These are phyloP conservation scores for Talaromyces stipitatus DNA, from an alignment of 495 filamentous ascomycete species.

Conservation along the genomic window DNA sequence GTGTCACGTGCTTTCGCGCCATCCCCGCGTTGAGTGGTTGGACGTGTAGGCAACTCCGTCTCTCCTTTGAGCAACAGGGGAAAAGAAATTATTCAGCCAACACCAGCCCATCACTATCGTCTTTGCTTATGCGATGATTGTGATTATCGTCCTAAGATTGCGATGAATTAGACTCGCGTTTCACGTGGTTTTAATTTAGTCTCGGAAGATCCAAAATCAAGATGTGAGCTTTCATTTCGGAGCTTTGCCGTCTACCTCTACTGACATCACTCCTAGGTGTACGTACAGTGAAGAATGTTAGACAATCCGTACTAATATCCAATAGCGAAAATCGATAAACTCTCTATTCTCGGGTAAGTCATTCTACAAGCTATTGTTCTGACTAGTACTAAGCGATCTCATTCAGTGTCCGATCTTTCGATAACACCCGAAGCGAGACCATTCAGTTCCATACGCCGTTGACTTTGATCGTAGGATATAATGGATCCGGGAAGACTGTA, in stretches of 20 bases:
- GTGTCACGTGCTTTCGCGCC: slow-evolving; percentile 7
- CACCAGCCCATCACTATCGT: not conserved
- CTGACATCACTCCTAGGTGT: slow-evolving; percentile 22
- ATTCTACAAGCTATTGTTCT: not conserved
- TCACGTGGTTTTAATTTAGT: not conserved
- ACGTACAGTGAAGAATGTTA: slow-evolving; percentile 8
- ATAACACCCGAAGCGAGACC: slow-evolving; percentile 64
- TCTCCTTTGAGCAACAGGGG: not conserved
- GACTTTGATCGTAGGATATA: slow-evolving; percentile 92
- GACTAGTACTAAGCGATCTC: not conserved
- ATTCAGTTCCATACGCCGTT: slow-evolving; percentile 86
- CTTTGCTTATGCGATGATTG: not conserved
- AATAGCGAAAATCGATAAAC: slow-evolving; percentile 72
- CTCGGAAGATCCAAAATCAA: slow-evolving; percentile 1
- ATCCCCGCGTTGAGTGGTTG: slow-evolving; percentile 2
- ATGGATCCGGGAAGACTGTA: slow-evolving; percentile 93
- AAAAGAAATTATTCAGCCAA: too few species aligned
- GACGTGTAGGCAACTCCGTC: not conserved
- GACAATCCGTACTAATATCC: slow-evolving; percentile 9
- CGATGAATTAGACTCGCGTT: not conserved
- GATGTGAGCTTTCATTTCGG: slow-evolving; percentile 15
- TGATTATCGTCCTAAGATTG: not conserved
- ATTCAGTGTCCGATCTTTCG: slow-evolving; percentile 81
- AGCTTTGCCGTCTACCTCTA: slow-evolving; percentile 5
- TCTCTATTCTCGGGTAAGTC: slow-evolving; percentile 69